Evolutionary conservation across 176 grass and related monocot genomes (phyloP).

Genomic region (Bonia amplexicaulis): DNA sequence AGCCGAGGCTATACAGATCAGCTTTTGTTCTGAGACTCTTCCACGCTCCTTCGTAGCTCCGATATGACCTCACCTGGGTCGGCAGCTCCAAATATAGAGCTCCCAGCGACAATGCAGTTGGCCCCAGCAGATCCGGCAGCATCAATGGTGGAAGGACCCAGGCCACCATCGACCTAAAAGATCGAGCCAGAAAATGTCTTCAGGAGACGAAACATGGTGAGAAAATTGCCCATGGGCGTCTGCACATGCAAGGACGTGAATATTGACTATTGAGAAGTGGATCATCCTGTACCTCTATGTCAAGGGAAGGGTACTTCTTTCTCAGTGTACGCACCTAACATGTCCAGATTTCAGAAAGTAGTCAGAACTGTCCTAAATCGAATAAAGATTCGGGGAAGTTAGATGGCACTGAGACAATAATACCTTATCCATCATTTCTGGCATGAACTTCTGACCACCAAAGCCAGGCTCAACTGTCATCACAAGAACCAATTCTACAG

Average conservation of each 20-base stretch:
- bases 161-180: slow-evolving; percentile 77
- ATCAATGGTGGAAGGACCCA: slow-evolving; percentile 88
- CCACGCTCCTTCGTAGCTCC: slow-evolving; percentile 65
- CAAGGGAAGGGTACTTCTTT: slow-evolving; percentile 89
- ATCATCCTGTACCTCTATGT: slow-evolving; percentile 67
- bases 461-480: slow-evolving; percentile 99
- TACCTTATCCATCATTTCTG: slow-evolving; percentile 98
- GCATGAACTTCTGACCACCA: slow-evolving; percentile 98
- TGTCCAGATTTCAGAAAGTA: slow-evolving; percentile 14
- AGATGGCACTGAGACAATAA: background rate
- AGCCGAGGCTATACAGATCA: background rate
- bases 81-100: slow-evolving; percentile 73
- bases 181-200: background rate
- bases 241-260: background rate
- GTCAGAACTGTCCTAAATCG: background rate
- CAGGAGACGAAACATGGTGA: background rate
- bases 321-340: slow-evolving; percentile 72
- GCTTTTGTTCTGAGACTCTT: slow-evolving; percentile 45
- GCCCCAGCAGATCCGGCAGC: slow-evolving; percentile 69
- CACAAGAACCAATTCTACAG: slow-evolving; percentile 89
- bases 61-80: slow-evolving; percentile 71
- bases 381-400: background rate
- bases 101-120: slow-evolving; percentile 96
- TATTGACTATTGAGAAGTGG: background rate
- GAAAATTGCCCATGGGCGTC: background rate